A percentile compares a stretch with the other conserved stretches of the same genome.
Conservation (phyloP, 1,139 yeast genomes). For the Zygosaccharomyces pseudobailii region DNA sequence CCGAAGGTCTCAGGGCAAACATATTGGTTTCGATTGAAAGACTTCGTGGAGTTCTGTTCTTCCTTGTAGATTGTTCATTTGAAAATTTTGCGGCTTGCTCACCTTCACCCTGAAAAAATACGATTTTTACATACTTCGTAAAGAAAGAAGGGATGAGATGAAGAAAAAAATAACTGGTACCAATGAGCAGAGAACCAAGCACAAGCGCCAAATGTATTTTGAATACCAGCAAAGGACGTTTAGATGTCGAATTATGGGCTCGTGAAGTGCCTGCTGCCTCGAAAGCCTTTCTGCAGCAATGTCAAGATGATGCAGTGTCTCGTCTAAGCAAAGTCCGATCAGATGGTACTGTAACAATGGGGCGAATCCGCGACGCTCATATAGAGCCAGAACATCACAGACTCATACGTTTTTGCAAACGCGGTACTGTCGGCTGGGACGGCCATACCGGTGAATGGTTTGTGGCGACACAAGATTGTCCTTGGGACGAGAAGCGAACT, state of each 20-base stretch:
- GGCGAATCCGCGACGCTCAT: background rate
- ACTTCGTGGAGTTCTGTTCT: background rate
- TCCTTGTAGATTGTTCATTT: background rate
- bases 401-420: slow-evolving; percentile 47
- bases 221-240: slow-evolving; percentile 54
- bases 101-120: background rate
- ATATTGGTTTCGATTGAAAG: background rate
- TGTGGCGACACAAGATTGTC: slow-evolving; percentile 24
- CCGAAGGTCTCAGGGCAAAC: slow-evolving; percentile 4
- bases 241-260: slow-evolving; percentile 66
- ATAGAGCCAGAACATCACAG: slow-evolving; percentile 46
- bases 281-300: slow-evolving; percentile 46
- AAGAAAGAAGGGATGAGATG: background rate
- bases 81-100: background rate
- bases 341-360: slow-evolving; percentile 36
- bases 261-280: slow-evolving; percentile 57
- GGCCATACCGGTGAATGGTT: slow-evolving; percentile 31
- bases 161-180: background rate
- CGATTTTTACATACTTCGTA: background rate
- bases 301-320: slow-evolving; percentile 34
- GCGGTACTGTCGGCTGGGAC: slow-evolving; percentile 57
- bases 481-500: slow-evolving; percentile 39
- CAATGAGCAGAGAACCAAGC: slow-evolving; percentile 43
- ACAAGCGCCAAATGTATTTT: slow-evolving; percentile 58
- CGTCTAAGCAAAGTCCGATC: slow-evolving; percentile 42